Base-by-base conservation (phyloP, 177 flowering plant genomes). In the Vitis hybrid region DNA sequence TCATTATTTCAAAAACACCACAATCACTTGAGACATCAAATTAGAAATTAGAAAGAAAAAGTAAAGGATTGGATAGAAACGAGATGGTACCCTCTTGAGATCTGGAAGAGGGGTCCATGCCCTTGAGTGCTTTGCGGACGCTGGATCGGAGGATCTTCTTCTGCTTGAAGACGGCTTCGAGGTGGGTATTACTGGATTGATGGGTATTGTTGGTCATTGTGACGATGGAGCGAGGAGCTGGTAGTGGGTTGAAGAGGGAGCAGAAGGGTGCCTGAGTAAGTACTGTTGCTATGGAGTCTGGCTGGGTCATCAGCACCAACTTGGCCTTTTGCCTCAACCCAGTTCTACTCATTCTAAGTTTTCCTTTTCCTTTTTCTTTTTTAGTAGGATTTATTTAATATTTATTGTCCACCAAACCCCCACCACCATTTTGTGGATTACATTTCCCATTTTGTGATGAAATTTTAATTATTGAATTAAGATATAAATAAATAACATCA, bases 91-190 rank as follows among this genome's bases (percentile, higher is more conserved):
- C 99, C 89, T 94, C 80, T 55, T 80, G 82, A 64, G 87, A 77
- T 80, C 91, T 83, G 49, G 78, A 80, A 0, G 77, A 22, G 3
- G 91, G 86, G 62, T 82, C 87, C 96, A 93, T 93, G 70, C 71
- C 74, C 75, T 79, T 93, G 79, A 95, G 93, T 11, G 82, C 74
- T 74, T 82, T 84, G 9, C 88, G 87, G 56, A 92, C 85, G 70
- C 79, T 80, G 63, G 86, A 73, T 48, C 98, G 85, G 22, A 94
- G 80, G 72, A 75, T 33, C 69, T 76, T 74, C 75, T 94, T 94
- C 74, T 85, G 88, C 78, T 82, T 79, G 78, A 85, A 82, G 59
- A 87, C 64, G 59, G 82, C 65, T 5, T 91, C 95, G 56, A 86
- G 79, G 14, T 82, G 19, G 19, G 33, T 22, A 22, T 22, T 22